These are phyloP conservation scores for Jaminaea rosea DNA, from an alignment of 1,284 basidiomycete species.

Conservation along the genomic window DNA sequence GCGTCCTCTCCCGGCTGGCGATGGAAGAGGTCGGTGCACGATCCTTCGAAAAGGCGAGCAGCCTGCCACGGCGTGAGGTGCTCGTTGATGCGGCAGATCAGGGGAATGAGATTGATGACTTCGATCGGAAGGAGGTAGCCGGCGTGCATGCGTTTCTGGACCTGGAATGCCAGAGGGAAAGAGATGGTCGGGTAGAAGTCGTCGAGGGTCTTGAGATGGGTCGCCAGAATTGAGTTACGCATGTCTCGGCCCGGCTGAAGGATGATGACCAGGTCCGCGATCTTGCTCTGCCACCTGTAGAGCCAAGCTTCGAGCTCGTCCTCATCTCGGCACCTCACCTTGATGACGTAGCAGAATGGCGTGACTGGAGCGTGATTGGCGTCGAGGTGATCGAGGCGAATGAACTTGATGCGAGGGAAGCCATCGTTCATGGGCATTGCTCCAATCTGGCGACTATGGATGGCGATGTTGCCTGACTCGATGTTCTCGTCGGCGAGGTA, in stretches of 20 bases:
- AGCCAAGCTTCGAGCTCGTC: neutral
- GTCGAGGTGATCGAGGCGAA: neutral
- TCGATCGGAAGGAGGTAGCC: neutral
- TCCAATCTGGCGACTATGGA: neutral
- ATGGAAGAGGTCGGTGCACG: neutral
- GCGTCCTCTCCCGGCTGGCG: neutral
- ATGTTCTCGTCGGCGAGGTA: neutral
- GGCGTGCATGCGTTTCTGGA: neutral
- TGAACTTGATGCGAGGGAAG: neutral
- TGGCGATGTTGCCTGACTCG: neutral
- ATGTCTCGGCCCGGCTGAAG: neutral
- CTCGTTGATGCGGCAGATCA: neutral
- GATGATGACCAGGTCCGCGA: neutral
- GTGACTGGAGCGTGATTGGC: neutral
- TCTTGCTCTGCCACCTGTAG: neutral
- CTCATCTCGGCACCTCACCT: neutral
- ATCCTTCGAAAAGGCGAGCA: neutral
- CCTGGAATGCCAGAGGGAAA: slow-evolving; percentile 2
- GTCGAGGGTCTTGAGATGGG: neutral
- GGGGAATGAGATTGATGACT: neutral
- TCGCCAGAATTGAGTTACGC: neutral
- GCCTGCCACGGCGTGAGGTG: neutral
- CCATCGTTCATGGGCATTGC: neutral
- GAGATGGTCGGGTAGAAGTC: neutral
- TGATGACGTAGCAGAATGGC: slow-evolving; percentile 5